phyloP scores from a whole-genome alignment of 768 basidiomycete genomes.

The Tephrocybe sp. region DNA sequence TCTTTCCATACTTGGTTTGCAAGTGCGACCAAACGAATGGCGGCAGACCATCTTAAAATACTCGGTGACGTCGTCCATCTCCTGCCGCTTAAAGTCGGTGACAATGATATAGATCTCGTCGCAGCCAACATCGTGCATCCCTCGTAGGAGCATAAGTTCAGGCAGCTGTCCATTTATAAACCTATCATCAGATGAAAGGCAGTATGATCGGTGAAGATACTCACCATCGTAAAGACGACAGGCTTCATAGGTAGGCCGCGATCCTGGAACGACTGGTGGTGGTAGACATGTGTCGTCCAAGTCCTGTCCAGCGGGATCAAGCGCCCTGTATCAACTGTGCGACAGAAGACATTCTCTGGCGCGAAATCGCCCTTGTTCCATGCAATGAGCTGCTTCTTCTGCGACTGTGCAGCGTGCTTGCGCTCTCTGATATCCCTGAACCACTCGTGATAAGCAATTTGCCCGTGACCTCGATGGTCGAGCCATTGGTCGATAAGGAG shows the following conservation, averaged over 20 bases:
- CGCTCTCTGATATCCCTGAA: constrained; percentile 69
- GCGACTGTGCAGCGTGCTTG: constrained; percentile 48
- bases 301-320: constrained; percentile 79
- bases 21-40: constrained; percentile 58
- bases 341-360: constrained; percentile 78
- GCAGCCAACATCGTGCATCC: constrained; percentile 80
- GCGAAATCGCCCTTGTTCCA: constrained; percentile 76
- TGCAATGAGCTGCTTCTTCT: constrained; percentile 50
- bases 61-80: constrained; percentile 79
- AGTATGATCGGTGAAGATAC: constrained; percentile 17
- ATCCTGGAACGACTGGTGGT: constrained; percentile 75
- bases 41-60: constrained; percentile 77
- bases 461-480: constrained; percentile 58
- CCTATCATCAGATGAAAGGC: constrained; percentile 10
- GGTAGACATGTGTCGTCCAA: constrained; percentile 81
- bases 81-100: constrained; percentile 74
- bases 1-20: constrained; percentile 66
- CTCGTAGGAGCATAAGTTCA: constrained; percentile 76
- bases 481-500: constrained; percentile 85
- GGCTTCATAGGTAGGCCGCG: constrained; percentile 76
- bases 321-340: constrained; percentile 76
- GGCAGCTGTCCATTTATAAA: constrained; percentile 50
- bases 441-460: constrained; percentile 78
- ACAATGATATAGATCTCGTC: constrained; percentile 80
- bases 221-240: constrained; percentile 79